Conservation (phyloP, 2,329 filamentous ascomycete species). For the Exophiala lecanii-corni region DNA sequence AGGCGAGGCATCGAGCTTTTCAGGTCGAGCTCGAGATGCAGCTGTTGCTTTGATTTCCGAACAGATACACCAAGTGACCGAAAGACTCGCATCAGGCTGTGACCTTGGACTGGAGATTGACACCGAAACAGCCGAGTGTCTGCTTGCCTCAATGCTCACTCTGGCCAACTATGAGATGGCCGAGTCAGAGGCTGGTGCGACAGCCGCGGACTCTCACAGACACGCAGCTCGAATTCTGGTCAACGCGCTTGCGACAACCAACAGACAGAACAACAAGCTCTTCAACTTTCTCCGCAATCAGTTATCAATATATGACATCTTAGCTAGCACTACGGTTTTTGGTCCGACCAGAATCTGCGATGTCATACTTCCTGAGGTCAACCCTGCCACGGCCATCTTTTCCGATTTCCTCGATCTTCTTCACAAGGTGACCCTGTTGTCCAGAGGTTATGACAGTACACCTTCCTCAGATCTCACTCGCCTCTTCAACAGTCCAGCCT, state of each 20-base stretch:
- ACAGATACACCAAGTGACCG: slow-evolving; percentile 17
- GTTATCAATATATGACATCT: slow-evolving; percentile 20
- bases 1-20: slow-evolving; percentile 14
- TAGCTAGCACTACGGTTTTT: slow-evolving; percentile 19
- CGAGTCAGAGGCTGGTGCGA: slow-evolving; percentile 15
- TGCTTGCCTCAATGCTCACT: slow-evolving; percentile 23
- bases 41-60: slow-evolving; percentile 19
- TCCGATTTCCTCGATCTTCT: slow-evolving; percentile 19
- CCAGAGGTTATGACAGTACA: slow-evolving; percentile 2
- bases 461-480: too few species aligned
- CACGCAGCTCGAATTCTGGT: slow-evolving; percentile 19
- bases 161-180: slow-evolving; percentile 21
- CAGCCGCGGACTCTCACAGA: slow-evolving; percentile 18
- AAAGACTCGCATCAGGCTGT: slow-evolving; percentile 14
- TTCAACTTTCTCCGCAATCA: slow-evolving; percentile 22
- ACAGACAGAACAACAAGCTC: slow-evolving; percentile 16
- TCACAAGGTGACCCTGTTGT: slow-evolving; percentile 15
- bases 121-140: slow-evolving; percentile 20
- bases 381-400: slow-evolving; percentile 19
- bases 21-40: slow-evolving; percentile 18
- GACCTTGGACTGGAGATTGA: slow-evolving; percentile 19
- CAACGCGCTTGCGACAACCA: slow-evolving; percentile 21
- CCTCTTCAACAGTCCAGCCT: too few species aligned
- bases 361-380: slow-evolving; percentile 17
- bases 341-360: slow-evolving; percentile 10